Percentiles rank a stretch among this genome's conserved stretches.
These are phyloP conservation scores for Hypericum perforatum DNA, from an alignment of 345 rosid genomes.

Conservation along the genomic window DNA sequence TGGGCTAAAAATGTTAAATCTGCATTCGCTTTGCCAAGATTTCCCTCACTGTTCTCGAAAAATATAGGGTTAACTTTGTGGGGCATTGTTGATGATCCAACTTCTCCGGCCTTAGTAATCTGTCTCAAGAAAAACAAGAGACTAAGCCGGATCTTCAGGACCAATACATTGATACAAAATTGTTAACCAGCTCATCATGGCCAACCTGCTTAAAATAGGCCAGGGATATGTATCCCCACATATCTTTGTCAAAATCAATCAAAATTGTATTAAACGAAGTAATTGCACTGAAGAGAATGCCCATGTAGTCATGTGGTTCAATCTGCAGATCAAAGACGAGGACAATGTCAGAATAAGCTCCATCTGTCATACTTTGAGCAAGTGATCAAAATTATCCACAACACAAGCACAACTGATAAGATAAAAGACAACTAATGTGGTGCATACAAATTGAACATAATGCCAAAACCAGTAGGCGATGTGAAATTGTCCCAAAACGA, in stretches of 20 bases:
- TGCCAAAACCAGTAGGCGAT: background rate
- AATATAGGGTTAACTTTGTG: constrained; percentile 96
- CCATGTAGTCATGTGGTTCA: constrained; percentile 82
- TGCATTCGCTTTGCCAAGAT: constrained; percentile 87
- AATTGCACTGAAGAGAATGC: constrained; percentile 51
- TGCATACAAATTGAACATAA: background rate
- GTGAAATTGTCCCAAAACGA: background rate
- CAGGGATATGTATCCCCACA: constrained; percentile 84
- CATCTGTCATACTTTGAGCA: background rate
- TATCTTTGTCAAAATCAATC: constrained; percentile 68
- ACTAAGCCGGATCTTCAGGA: background rate
- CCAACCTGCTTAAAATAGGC: constrained; percentile 84
- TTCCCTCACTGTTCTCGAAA: constrained; percentile 96
- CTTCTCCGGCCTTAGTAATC: constrained; percentile 86
- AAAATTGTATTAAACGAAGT: constrained; percentile 53
- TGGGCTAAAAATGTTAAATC: constrained; percentile 50
- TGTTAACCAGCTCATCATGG: background rate
- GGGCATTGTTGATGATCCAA: constrained; percentile 95
- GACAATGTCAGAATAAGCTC: background rate
- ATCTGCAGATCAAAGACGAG: constrained; percentile 39
- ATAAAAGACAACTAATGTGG: background rate
- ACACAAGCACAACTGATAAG: background rate
- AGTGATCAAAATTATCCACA: background rate
- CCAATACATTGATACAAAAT: background rate
- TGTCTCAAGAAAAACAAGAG: constrained; percentile 22